Evolutionary conservation across 1,284 basidiomycete species (phyloP).

Genomic region (Peniophora sp.): DNA sequence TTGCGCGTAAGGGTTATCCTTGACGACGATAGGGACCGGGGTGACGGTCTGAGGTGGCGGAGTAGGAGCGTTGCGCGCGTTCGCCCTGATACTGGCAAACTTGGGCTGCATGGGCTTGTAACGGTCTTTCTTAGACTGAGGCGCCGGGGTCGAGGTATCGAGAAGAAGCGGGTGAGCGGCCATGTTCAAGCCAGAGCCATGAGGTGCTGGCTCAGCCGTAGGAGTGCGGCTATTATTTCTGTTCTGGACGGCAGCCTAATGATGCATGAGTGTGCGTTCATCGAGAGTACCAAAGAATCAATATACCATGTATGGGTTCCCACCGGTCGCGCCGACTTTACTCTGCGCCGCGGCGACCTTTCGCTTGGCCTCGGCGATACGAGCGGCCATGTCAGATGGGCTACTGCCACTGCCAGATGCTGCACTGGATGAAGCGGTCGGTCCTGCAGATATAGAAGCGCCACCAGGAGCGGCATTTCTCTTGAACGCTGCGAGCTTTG

Average conservation of each 20-base stretch:
- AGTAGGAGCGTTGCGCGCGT: conserved; percentile 62
- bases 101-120: conserved; percentile 98
- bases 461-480: conserved; percentile 29
- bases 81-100: conserved; percentile 89
- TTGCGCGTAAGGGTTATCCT: conserved; percentile 70
- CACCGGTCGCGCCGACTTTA: conserved; percentile 49
- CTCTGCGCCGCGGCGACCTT: conserved; percentile 74
- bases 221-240: conserved; percentile 44
- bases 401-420: conserved; percentile 25
- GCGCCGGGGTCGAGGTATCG: conserved; percentile 41
- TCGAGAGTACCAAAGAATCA: conserved; percentile 1
- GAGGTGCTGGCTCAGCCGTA: conserved; percentile 54
- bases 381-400: conserved; percentile 50
- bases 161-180: conserved; percentile 83
- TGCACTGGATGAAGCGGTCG: conserved; percentile 15
- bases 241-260: conserved; percentile 40
- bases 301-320: conserved; percentile 75
- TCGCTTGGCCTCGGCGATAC: conserved; percentile 72
- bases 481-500: conserved; percentile 76
- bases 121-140: conserved; percentile 76
- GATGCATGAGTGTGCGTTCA: too few relatives aligned
- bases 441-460: conserved; percentile 6
- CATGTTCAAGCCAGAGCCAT: conserved; percentile 82
- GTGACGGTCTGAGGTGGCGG: conserved; percentile 47
- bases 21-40: conserved; percentile 29